These are phyloP conservation scores for Aspergillus texensis DNA, from an alignment of 2,329 filamentous ascomycete species.

Conservation along the genomic window DNA sequence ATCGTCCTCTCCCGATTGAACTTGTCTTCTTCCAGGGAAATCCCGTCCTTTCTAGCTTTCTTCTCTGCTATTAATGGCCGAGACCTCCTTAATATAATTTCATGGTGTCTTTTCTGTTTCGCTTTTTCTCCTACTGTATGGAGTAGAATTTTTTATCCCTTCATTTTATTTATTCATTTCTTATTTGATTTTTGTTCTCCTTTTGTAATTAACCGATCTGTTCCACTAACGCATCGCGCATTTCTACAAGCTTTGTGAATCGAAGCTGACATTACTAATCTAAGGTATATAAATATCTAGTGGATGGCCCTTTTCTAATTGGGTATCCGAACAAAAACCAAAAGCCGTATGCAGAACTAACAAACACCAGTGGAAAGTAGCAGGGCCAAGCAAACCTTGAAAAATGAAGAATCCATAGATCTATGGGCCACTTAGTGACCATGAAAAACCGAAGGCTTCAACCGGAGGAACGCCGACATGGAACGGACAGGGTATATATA, in stretches of 20 bases:
- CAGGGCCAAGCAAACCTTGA: conserved; percentile 4
- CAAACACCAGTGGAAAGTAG: neutral
- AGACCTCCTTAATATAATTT: neutral
- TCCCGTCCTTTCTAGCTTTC: neutral
- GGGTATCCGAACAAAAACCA: conserved; percentile 16
- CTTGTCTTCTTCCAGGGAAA: neutral
- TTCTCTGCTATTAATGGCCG: neutral
- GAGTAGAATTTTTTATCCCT: too few species aligned
- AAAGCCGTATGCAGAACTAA: neutral
- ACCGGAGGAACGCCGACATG: conserved; percentile 3
- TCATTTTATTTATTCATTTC: too few species aligned
- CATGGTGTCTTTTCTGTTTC: too few species aligned
- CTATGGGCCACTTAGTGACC: neutral
- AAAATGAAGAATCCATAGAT: neutral
- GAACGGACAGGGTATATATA: neutral
- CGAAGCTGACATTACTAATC: conserved; percentile 17
- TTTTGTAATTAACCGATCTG: neutral
- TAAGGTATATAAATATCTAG: conserved; percentile 13
- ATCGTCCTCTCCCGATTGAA: neutral
- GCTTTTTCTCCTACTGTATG: neutral
- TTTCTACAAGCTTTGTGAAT: neutral
- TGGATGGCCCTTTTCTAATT: conserved; percentile 15
- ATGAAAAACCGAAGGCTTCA: neutral
- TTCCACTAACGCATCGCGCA: neutral
- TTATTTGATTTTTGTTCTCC: too few species aligned